A percentile compares a stretch with the other conserved stretches of the same genome.
These are phyloP conservation scores for Sporothrix sp. DNA, from an alignment of 2,329 filamentous ascomycete species.

Conservation along the genomic window DNA sequence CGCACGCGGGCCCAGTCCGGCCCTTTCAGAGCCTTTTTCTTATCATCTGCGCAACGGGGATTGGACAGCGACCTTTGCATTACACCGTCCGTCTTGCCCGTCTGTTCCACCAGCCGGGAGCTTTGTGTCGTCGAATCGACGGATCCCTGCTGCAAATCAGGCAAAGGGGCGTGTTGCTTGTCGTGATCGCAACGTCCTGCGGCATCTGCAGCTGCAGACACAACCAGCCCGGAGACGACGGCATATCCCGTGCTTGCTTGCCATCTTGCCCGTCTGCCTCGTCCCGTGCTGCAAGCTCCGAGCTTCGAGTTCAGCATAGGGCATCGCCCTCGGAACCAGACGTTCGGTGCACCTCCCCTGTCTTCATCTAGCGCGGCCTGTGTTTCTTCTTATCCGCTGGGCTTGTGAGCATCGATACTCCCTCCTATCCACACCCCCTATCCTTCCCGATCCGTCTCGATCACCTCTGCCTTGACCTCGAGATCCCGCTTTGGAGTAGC, in stretches of 20 bases:
- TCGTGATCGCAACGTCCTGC: neutral
- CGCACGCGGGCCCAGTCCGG: neutral
- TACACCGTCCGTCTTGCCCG: neutral
- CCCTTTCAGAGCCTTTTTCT: neutral
- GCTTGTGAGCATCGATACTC: neutral
- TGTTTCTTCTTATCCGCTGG: slow-evolving; percentile 7
- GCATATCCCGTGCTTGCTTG: too few species aligned
- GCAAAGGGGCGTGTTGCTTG: neutral
- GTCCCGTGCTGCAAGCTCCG: too few species aligned
- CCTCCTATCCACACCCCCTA: slow-evolving; percentile 7
- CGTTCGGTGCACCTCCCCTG: neutral
- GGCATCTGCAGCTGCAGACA: neutral
- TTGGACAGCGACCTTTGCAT: slow-evolving; percentile 2
- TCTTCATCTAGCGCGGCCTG: neutral
- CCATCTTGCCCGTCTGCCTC: too few species aligned
- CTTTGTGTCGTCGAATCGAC: too few species aligned
- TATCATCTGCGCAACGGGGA: slow-evolving; percentile 11
- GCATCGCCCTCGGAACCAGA: too few species aligned
- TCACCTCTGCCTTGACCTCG: neutral
- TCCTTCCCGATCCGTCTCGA: neutral
- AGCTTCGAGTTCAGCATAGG: too few species aligned
- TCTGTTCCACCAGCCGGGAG: too few species aligned
- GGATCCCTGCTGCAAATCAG: too few species aligned
- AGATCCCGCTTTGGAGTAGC: neutral
- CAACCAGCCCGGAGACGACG: too few species aligned